Base-by-base conservation (phyloP, 2,329 filamentous ascomycete species). In the Fusarium mangiferae region DNA sequence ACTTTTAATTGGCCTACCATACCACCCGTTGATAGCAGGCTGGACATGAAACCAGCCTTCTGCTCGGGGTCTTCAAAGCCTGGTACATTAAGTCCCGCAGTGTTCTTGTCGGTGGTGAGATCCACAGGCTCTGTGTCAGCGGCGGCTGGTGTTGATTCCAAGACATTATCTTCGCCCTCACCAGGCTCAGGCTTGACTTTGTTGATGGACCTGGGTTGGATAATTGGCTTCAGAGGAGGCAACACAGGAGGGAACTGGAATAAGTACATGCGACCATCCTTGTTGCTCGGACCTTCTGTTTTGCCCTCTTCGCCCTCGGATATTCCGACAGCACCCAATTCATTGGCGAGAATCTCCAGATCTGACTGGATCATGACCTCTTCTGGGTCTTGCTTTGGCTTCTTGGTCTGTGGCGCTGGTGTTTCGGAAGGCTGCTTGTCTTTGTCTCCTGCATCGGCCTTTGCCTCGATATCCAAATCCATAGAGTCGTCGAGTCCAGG, bases 191-290 rank as follows among this genome's bases (percentile, higher is more conserved):
- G 75, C 77, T 88, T 87, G 63, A 87, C 78, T 36, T 81, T 81
- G 58, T 74, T 68, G 28, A 62, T 55, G 3, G 75, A 51, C 48
- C 76, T 70, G 36, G 79, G 71, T 28, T 78, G 77, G 30, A 78
- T 72, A 18, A 77, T 66, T 64, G 71, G 78, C 70, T 80, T 83
- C n/a, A 92, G 82, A 1, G 88, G 87, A 13, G 90, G 90, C 17
- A 92, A 84, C 8, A 91, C 82, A 10, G 89, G 89, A 45, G 90
- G 90, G 73, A 92, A 88, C 75, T 92, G 90, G 81, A 92, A 92
- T 56, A 92, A 84, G 70, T 91, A 91, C 59, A 91, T 80, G 42
- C 88, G 85, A 28, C 90, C 89, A 51, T 90, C 88, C 72, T 84
- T 84, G 79, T 83, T 81, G 52, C 79, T 72, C 5, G 79, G 78